These are phyloP conservation scores for Pythium scleroteichum DNA, from an alignment of 352 stramenopile genomes.

Conservation along the genomic window DNA sequence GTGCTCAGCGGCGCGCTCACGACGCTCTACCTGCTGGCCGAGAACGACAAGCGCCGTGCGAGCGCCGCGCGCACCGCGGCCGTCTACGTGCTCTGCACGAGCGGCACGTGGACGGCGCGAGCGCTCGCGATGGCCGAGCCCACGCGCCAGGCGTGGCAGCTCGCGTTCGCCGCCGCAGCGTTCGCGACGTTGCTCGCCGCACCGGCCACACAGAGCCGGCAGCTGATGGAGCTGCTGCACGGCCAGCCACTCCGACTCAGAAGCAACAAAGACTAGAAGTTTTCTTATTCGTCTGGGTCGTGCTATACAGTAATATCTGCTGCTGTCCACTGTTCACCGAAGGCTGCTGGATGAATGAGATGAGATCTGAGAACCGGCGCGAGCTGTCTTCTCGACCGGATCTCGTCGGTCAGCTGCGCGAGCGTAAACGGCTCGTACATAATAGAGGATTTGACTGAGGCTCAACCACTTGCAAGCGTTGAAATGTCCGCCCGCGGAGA, in stretches of 20 bases:
- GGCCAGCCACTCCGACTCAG: constrained; percentile 10
- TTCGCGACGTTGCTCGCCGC: constrained; percentile 31
- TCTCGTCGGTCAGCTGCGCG: no score
- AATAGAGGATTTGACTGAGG: no score
- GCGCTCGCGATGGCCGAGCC: constrained; percentile 21
- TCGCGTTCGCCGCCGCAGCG: constrained; percentile 39
- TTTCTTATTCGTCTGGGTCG: no score
- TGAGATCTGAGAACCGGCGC: no score
- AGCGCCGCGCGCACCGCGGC: constrained; percentile 61
- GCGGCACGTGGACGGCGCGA: constrained; percentile 34
- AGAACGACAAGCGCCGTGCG: constrained; percentile 52
- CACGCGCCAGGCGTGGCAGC: constrained; percentile 32
- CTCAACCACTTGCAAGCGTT: no score
- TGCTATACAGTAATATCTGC: no score
- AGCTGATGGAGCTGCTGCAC: constrained; percentile 17
- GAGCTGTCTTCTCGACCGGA: no score
- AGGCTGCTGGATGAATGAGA: no score
- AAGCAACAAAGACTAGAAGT: no score
- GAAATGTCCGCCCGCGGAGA: no score
- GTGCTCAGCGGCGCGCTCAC: constrained; percentile 42
- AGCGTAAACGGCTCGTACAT: no score
- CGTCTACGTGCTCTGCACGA: constrained; percentile 49
- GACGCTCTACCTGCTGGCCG: constrained; percentile 44
- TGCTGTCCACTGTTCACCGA: no score
- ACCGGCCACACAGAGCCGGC: constrained; percentile 1